Conservation (phyloP, 2,329 filamentous ascomycete genomes). For the Fonsecaea erecta region DNA sequence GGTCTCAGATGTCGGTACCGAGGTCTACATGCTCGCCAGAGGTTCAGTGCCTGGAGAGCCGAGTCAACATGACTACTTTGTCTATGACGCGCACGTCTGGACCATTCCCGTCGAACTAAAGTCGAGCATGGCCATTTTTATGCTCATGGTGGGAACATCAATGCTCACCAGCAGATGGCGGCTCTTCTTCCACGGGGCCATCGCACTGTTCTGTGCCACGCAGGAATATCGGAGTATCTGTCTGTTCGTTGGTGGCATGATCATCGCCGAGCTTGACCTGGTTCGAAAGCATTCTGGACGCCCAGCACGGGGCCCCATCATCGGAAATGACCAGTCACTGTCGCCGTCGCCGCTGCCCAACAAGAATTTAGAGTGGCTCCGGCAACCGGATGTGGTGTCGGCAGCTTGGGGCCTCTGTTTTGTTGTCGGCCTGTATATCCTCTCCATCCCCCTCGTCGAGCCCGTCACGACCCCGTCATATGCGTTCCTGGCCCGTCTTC, state of each 20-base stretch:
- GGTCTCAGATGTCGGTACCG: not conserved
- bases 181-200: conserved; percentile 6
- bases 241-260: conserved; percentile 26
- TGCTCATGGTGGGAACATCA: conserved; percentile 17
- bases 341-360: not conserved
- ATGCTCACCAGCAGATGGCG: conserved; percentile 7
- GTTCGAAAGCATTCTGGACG: not conserved
- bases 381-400: not conserved
- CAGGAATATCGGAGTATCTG: conserved; percentile 5
- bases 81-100: conserved; percentile 49
- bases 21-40: not conserved
- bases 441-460: conserved; percentile 19
- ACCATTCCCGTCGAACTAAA: conserved; percentile 53
- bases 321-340: not conserved
- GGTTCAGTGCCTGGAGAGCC: not conserved
- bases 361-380: not conserved
- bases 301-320: not conserved
- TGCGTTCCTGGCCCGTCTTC: not conserved
- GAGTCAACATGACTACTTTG: not conserved
- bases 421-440: conserved; percentile 21
- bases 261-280: conserved; percentile 26
- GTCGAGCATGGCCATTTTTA: conserved; percentile 42
- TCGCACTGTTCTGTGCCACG: conserved; percentile 15
- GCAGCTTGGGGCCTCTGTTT: conserved; percentile 13
- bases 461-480: conserved; percentile 5